Evolutionary conservation across 2,329 filamentous ascomycete genomes (phyloP).

Genomic region (Aspergillus jensenii): DNA sequence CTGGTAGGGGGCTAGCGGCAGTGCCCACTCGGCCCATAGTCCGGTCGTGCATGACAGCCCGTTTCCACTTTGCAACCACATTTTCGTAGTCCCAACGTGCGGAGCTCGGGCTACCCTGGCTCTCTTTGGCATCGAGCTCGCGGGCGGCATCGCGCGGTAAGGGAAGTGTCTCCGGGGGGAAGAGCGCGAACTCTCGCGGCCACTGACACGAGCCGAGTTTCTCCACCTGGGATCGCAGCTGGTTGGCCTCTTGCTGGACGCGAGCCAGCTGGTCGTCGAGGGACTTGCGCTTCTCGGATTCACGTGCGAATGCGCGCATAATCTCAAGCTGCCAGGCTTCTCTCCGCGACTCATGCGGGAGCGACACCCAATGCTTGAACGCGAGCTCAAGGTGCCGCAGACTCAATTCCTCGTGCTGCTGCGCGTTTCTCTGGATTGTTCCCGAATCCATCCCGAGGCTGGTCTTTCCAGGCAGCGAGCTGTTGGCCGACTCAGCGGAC

Average conservation of each 20-base stretch:
- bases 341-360: conserved; percentile 56
- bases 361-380: conserved; percentile 71
- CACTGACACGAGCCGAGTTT: conserved; percentile 48
- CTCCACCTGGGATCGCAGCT: conserved; percentile 49
- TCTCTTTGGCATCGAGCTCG: conserved; percentile 37
- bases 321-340: conserved; percentile 50
- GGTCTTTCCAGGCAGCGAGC: conserved; percentile 46
- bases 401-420: conserved; percentile 66
- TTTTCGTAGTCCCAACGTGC: conserved; percentile 50
- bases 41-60: conserved; percentile 47
- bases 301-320: conserved; percentile 46
- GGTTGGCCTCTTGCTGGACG: conserved; percentile 49
- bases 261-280: conserved; percentile 44
- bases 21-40: conserved; percentile 42
- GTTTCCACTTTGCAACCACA: conserved; percentile 50
- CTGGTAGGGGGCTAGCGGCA: conserved; percentile 20
- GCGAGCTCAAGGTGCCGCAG: conserved; percentile 74
- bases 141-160: conserved; percentile 39
- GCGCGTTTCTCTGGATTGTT: conserved; percentile 50
- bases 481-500: conserved; percentile 29
- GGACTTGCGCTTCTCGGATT: conserved; percentile 45
- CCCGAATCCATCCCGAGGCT: conserved; percentile 32
- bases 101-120: conserved; percentile 34
- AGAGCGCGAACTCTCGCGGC: conserved; percentile 50
- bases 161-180: conserved; percentile 46